phyloP scores from a whole-genome alignment of 768 basidiomycete species.

The Botryobasidium botryosum region DNA sequence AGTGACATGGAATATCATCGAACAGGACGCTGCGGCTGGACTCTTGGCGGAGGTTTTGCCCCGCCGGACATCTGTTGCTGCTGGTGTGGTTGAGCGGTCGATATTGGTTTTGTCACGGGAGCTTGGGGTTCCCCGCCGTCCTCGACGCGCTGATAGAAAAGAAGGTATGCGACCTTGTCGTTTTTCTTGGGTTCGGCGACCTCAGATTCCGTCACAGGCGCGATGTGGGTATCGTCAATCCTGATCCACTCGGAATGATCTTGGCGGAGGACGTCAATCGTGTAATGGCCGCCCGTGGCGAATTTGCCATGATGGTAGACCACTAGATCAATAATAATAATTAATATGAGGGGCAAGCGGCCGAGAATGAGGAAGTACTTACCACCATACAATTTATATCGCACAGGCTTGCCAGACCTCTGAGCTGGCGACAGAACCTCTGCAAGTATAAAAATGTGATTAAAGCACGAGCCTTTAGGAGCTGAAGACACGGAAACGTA shows the following conservation, averaged over 20 bases:
- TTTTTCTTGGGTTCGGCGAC: conserved; percentile 34
- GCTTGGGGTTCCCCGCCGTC: too few species aligned
- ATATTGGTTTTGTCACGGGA: too few species aligned
- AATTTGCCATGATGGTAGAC: conserved; percentile 88
- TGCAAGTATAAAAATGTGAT: conserved; percentile 14
- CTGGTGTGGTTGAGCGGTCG: too few species aligned
- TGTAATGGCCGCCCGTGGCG: conserved; percentile 90
- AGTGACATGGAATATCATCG: too few species aligned
- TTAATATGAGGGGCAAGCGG: not conserved
- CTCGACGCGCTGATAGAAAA: conserved; percentile 58
- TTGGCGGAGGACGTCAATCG: conserved; percentile 54
- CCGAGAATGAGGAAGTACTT: conserved; percentile 14
- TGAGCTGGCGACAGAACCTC: conserved; percentile 44
- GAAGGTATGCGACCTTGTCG: conserved; percentile 69
- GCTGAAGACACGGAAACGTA: conserved; percentile 20
- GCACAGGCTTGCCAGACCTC: conserved; percentile 26
- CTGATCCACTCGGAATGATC: conserved; percentile 66
- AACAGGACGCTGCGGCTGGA: too few species aligned
- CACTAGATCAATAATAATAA: conserved; percentile 27
- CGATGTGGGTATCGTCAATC: conserved; percentile 83
- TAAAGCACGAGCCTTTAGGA: not conserved
- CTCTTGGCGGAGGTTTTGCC: too few species aligned
- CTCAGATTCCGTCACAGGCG: conserved; percentile 37
- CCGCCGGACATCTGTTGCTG: too few species aligned
- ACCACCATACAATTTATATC: conserved; percentile 80